Evolutionary conservation across 1,284 basidiomycete species (phyloP).

Genomic region (Ustilago tritici): DNA sequence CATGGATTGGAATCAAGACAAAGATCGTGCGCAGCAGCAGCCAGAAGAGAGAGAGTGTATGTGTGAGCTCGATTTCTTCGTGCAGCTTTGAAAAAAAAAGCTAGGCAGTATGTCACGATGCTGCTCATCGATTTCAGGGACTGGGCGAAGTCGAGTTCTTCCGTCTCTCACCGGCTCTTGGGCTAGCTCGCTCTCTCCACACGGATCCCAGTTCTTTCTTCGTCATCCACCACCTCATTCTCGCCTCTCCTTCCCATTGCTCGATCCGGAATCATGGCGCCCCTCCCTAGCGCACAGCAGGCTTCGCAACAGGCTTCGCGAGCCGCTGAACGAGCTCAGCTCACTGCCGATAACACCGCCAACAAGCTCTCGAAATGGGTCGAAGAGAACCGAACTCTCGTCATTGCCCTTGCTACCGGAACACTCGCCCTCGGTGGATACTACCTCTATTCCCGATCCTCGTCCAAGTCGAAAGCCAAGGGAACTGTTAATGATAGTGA

Average conservation of each 20-base stretch:
- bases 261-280: slow-evolving; percentile 35
- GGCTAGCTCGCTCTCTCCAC: slow-evolving; percentile 2
- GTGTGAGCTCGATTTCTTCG: slow-evolving; percentile 33
- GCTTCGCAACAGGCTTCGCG: slow-evolving; percentile 52
- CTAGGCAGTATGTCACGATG: slow-evolving; percentile 5
- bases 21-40: slow-evolving; percentile 9
- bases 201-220: background rate
- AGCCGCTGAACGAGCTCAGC: slow-evolving; percentile 48
- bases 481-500: slow-evolving; percentile 36
- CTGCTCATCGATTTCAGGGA: slow-evolving; percentile 1
- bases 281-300: slow-evolving; percentile 48
- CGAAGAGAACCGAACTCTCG: slow-evolving; percentile 64
- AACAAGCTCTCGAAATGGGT: slow-evolving; percentile 63
- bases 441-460: slow-evolving; percentile 56
- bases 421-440: slow-evolving; percentile 62
- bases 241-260: background rate
- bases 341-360: slow-evolving; percentile 55
- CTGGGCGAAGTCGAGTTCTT: background rate
- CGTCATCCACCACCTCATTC: slow-evolving; percentile 8
- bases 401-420: slow-evolving; percentile 61
- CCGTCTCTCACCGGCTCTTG: background rate
- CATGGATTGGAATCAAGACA: background rate
- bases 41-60: background rate
- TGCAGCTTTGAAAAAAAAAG: slow-evolving; percentile 18
- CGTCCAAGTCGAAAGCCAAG: slow-evolving; percentile 39